Base-by-base conservation (phyloP, 139 green algal genomes). In the Chlorella sp. region DNA sequence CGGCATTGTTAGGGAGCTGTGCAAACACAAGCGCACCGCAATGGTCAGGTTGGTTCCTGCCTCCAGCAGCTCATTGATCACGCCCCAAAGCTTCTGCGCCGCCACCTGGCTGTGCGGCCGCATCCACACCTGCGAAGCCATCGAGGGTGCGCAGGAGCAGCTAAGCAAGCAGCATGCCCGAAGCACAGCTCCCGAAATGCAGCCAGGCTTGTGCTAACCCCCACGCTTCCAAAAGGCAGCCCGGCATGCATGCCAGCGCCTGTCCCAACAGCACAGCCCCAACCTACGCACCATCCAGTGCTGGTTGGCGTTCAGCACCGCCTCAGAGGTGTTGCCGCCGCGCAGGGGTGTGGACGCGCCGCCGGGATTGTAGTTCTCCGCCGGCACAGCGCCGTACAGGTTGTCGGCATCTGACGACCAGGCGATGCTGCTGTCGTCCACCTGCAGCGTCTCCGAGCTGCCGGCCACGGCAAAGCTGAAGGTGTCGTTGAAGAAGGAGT, bases 401-500 rank as follows among this genome's bases (percentile, higher is more conserved):
- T 92, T 30, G 0, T 95, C 65, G 1, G 23, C 67, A 80, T 98
- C 95, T 23, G 68, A 87, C 9, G 32, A 18, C 96, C 96, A 98
- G 9, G 90, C 88, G 62, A 98, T 96, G 80, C 86, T 75, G 11
- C 56, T 87, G 28, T 92, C 81, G 71, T 96, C 79, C 23, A 97
- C 32, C 28, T 65, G 7, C 64, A 82, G 71, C 32, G 21, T 0
- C 23, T 25, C 36, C n/a, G n/a, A n/a, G 36, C 39, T 55, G 15
- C 30, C 64, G 11, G 34, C n/a, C 11, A 64, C 34, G 2, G 63
- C 67, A 20, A 95, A 74, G 34, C 25, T 23, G 82, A 93, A 98
- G 11, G 91, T 94, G 89, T 98, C 97, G 81, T 99, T 99, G 94
- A 99, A 99, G 79, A 94, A 92, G 57, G 88, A 95, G 91, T 95